phyloP scores from a whole-genome alignment of 352 stramenopile species.

The Blastocystis sp. region DNA sequence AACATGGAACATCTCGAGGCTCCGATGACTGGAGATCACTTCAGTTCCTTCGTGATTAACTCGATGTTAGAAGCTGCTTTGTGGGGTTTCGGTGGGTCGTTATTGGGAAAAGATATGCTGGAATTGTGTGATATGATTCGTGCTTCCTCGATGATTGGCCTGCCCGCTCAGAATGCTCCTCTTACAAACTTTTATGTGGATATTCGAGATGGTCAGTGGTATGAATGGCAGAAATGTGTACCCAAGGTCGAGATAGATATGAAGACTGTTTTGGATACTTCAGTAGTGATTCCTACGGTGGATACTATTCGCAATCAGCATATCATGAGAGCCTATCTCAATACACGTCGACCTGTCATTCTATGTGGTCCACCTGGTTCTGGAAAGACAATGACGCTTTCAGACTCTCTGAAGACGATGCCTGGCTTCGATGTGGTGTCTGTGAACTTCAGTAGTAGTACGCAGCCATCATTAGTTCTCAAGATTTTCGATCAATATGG shows the following conservation, averaged over 20 bases:
- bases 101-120: conserved; percentile 82
- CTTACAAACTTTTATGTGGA: conserved; percentile 90
- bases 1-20: conserved; percentile 96
- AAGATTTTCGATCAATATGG: conserved; percentile 94
- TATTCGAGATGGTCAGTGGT: conserved; percentile 89
- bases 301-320: conserved; percentile 96
- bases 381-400: conserved; percentile 99
- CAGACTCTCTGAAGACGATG: conserved; percentile 88
- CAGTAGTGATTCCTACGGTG: conserved; percentile 91
- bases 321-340: conserved; percentile 90
- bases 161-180: conserved; percentile 74
- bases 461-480: conserved; percentile 92
- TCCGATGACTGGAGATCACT: conserved; percentile 88
- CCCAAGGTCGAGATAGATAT: conserved; percentile 93
- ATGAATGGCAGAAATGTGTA: conserved; percentile 87
- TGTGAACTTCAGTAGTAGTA: conserved; percentile 97
- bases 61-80: conserved; percentile 94
- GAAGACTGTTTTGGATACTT: conserved; percentile 69
- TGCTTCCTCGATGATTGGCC: conserved; percentile 76
- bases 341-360: conserved; percentile 88
- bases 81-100: conserved; percentile 95
- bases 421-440: conserved; percentile 92
- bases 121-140: conserved; percentile 82
- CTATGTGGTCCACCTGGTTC: conserved; percentile 92
- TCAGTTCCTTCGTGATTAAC: conserved; percentile 86